Conservation (phyloP, 2,329 filamentous ascomycete genomes). For the Acrocalymma vagum region DNA sequence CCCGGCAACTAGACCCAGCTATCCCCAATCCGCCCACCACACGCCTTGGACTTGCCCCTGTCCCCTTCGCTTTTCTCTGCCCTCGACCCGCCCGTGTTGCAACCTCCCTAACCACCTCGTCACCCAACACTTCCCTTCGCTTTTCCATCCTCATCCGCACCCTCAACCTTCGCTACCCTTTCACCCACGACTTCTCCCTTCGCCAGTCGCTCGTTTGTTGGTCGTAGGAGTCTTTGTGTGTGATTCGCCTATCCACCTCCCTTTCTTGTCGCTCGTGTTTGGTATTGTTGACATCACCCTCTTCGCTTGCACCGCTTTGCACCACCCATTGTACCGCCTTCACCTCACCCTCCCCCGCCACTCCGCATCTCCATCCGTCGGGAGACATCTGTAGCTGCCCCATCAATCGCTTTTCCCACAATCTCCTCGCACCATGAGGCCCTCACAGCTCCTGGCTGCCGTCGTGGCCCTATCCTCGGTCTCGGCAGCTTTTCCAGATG, state of each 20-base stretch:
- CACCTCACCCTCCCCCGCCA: slow-evolving; percentile 24
- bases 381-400: slow-evolving; percentile 1
- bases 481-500: slow-evolving; percentile 42
- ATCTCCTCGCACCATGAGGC: slow-evolving; percentile 40
- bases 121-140: no score
- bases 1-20: no score
- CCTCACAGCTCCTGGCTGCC: slow-evolving; percentile 48
- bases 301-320: slow-evolving; percentile 5
- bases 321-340: slow-evolving; percentile 19
- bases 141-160: slow-evolving; percentile 1
- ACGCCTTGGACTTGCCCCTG: no score
- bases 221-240: slow-evolving; percentile 32
- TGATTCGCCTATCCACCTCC: slow-evolving; percentile 20
- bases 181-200: slow-evolving; percentile 19
- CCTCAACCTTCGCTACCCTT: slow-evolving; percentile 16
- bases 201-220: slow-evolving; percentile 48
- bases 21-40: no score
- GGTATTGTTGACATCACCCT: slow-evolving; percentile 33
- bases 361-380: slow-evolving; percentile 15
- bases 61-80: no score
- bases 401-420: not conserved
- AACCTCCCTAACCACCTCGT: no score
- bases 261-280: slow-evolving; percentile 21
- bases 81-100: no score
- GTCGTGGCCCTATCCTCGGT: slow-evolving; percentile 47